Evolutionary conservation across 169 alveolate species (phyloP), one percentile per base, ranked within the genome.

Genomic region (Plasmodium inui): DNA sequence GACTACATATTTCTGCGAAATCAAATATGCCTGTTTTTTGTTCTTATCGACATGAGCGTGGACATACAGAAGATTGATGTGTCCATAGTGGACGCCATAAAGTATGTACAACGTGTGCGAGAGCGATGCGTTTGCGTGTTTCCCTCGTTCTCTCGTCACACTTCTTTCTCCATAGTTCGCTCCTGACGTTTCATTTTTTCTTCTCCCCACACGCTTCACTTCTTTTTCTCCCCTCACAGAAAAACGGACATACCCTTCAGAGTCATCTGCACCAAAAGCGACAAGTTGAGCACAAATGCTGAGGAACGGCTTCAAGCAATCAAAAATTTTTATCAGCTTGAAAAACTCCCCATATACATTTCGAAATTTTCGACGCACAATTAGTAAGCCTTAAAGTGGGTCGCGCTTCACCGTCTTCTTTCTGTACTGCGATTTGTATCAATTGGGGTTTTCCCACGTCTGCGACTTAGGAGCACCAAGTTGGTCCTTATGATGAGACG

Each of bases 21-120:
- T 74, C 93, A 86, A 86, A 70, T 86, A 74, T 86, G 93, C 41
- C 61, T 86, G 19, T 86, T 86, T 37, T 53, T 86, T 74, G 30
- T 86, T 34, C 71, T 86, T 76, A 86, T 86, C 70, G 93, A 86
- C 80, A 86, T 86, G 93, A 86, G 86, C 81, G 93, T 86, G 39
- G 93, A 86, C 30, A 57, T 86, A 53, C 93, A 86, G 61, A 86
- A 78, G 80, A 55, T 74, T n/a, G 93, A 86, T 32, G 30, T 86
- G 7, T 50, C 85, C 19, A 37, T 86, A 44, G 82, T 86, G 73
- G 73, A 86, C 61, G 73, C 85, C 55, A 86, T 86, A 53, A 41
- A 22, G 83, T 53, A 74, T 30, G 41, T 50, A 1, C 19, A 22
- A 8, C 26, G 34, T 28, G 32, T 81, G 72, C 73, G 32, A 12